Evolutionary conservation across 129 eudicot species (phyloP), one percentile per base, ranked within the genome.

Genomic region (Artemisia tridentata): DNA sequence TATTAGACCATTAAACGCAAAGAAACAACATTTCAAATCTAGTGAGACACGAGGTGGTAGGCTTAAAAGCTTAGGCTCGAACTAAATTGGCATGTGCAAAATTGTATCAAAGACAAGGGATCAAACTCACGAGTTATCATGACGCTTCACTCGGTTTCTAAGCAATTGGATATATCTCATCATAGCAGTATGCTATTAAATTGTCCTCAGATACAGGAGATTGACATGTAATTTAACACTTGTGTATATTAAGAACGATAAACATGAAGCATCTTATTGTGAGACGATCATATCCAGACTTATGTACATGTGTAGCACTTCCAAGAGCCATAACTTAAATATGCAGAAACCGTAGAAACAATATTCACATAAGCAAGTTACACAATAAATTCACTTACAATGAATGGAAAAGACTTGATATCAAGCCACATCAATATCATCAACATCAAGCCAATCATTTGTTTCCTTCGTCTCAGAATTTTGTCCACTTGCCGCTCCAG

Each of bases 361-460:
- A 71, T 75, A 75, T 75, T 75, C 74, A 75, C 80, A 68, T 38
- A 47, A 66, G 53, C 45, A 64, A 47, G 63, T 31, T 60, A 65
- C 73, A 66, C 49, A 29, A 53, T 25, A 50, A 55, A 65, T 71
- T 58, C 82, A 72, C 54, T 43, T 52, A 59, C 69, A 66, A 48
- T 68, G 29, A 57, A 54, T 31, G 53, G 25, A 21, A 57, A 12
- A 63, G 7, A 69, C 68, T 29, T 25, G 71, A 13, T 43, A 79
- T 79, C 77, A 85, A 18, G 86, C 84, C 46, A 79, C 95, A 73
- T 85, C 92, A 72, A 92, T 85, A 60, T 86, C 88, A 67, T 89
- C 98, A 78, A 85, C 80, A 82, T 92, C 91, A 4, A 92, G 95
- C 95, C 96, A 87, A 71, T 84, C 95, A 67, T 76, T 85, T 23